Evolutionary conservation across 2,329 filamentous ascomycete genomes (phyloP).

Genomic region (Sporothrix euskadiensis): DNA sequence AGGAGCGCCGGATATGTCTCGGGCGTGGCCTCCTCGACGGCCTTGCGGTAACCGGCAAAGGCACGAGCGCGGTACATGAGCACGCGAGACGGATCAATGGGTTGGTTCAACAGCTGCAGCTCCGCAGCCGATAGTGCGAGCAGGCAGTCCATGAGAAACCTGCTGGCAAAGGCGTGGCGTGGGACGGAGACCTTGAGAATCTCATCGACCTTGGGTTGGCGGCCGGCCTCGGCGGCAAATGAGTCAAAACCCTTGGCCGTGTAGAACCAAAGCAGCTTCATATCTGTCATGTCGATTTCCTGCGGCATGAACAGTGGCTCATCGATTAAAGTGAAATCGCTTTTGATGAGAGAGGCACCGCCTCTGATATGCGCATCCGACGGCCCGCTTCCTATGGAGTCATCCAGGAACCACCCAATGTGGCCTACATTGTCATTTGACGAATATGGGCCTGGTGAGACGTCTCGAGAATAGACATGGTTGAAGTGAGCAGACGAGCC

Average conservation of each 20-base stretch:
- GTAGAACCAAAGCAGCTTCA: slow-evolving; percentile 60
- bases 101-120: slow-evolving; percentile 43
- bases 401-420: not conserved
- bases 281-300: slow-evolving; percentile 46
- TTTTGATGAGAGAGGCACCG: slow-evolving; percentile 31
- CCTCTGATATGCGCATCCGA: not conserved
- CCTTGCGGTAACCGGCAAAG: slow-evolving; percentile 54
- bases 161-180: slow-evolving; percentile 52
- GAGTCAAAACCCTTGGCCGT: slow-evolving; percentile 49
- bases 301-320: slow-evolving; percentile 44
- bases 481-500: not conserved
- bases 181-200: slow-evolving; percentile 51
- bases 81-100: slow-evolving; percentile 44
- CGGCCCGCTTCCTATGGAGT: not conserved
- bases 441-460: not conserved
- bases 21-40: slow-evolving; percentile 50
- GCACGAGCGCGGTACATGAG: slow-evolving; percentile 51
- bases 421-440: not conserved
- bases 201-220: slow-evolving; percentile 42
- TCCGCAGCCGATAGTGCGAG: slow-evolving; percentile 55
- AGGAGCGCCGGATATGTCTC: slow-evolving; percentile 53
- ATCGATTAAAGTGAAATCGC: slow-evolving; percentile 33
- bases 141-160: slow-evolving; percentile 58
- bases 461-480: not conserved
- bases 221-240: slow-evolving; percentile 47